Percentiles rank a stretch among this genome's conserved stretches.
Conservation (phyloP, 1,284 basidiomycete species). For the Chalciporus piperatoides region DNA sequence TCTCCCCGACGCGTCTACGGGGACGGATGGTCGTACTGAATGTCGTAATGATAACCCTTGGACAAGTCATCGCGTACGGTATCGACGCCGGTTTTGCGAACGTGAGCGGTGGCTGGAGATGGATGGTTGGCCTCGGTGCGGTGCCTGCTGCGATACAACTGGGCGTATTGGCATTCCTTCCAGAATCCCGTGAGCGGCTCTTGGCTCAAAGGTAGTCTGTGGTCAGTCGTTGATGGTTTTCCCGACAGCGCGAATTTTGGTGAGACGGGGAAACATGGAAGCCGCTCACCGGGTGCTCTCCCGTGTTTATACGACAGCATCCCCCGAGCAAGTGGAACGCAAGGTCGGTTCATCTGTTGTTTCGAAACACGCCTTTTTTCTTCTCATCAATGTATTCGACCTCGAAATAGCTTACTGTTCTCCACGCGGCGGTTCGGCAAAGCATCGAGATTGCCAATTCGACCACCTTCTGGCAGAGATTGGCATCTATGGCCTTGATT, state of each 20-base stretch:
- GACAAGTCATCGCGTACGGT: constrained; percentile 76
- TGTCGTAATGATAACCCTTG: constrained; percentile 63
- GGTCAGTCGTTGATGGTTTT: background rate
- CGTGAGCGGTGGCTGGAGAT: constrained; percentile 69
- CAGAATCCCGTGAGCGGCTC: constrained; percentile 64
- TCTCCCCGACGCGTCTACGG: constrained; percentile 71
- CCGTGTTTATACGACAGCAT: constrained; percentile 67
- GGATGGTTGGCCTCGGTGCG: constrained; percentile 77
- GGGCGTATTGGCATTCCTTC: constrained; percentile 59
- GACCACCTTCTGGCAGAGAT: constrained; percentile 58
- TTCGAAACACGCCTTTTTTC: background rate
- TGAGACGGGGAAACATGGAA: constrained; percentile 51
- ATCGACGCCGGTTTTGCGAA: constrained; percentile 73
- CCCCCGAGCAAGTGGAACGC: constrained; percentile 58
- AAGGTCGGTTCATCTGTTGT: constrained; percentile 43
- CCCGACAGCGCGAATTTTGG: constrained; percentile 62
- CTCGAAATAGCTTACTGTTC: constrained; percentile 47
- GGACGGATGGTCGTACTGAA: constrained; percentile 75
- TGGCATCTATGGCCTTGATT: constrained; percentile 51
- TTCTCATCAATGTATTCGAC: background rate
- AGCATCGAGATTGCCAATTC: constrained; percentile 59
- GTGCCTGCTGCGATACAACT: constrained; percentile 68
- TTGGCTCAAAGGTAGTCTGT: too few species aligned
- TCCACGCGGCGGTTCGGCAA: constrained; percentile 59
- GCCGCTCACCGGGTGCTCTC: constrained; percentile 52